These are phyloP conservation scores for Quercus cerris DNA, from an alignment of 306 rosid species.

Conservation along the genomic window DNA sequence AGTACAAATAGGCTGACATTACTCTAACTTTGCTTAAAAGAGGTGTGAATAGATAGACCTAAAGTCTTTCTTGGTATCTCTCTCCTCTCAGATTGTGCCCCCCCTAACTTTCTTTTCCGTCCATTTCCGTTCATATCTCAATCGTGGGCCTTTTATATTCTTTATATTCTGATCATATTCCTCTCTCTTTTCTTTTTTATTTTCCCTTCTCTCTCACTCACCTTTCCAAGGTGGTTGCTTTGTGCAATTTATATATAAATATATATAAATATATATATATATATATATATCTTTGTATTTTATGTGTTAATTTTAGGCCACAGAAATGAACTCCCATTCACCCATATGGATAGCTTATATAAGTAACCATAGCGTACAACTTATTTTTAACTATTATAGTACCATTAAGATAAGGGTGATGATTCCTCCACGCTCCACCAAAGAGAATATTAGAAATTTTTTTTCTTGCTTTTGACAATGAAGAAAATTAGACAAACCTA, in stretches of 20 bases:
- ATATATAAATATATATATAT: slow-evolving; percentile 15
- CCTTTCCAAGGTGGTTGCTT: slow-evolving; percentile 36
- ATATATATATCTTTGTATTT: slow-evolving; percentile 14
- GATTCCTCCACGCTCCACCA: slow-evolving; percentile 53
- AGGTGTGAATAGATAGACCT: slow-evolving; percentile 49
- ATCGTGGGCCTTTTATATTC: slow-evolving; percentile 41
- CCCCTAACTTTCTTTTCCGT: slow-evolving; percentile 10
- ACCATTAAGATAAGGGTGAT: slow-evolving; percentile 32
- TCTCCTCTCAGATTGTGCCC: slow-evolving; percentile 16
- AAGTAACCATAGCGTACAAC: slow-evolving; percentile 22
- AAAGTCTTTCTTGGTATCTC: slow-evolving; percentile 22
- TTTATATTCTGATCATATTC: slow-evolving; percentile 39
- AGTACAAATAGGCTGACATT: slow-evolving; percentile 19
- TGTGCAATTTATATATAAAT: slow-evolving; percentile 3
- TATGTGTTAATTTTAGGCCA: slow-evolving; percentile 28
- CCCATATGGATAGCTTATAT: slow-evolving; percentile 33
- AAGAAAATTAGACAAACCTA: slow-evolving; percentile 21
- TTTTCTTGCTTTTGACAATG: slow-evolving; percentile 38
- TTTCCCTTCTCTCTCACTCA: slow-evolving; percentile 7
- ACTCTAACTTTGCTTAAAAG: slow-evolving; percentile 41
- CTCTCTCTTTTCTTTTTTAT: neutral
- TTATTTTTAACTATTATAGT: neutral
- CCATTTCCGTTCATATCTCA: slow-evolving; percentile 27
- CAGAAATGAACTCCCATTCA: slow-evolving; percentile 29
- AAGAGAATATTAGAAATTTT: slow-evolving; percentile 29